These are phyloP conservation scores for Bipolaris cookei DNA, from an alignment of 2,329 filamentous ascomycete species.

Conservation along the genomic window DNA sequence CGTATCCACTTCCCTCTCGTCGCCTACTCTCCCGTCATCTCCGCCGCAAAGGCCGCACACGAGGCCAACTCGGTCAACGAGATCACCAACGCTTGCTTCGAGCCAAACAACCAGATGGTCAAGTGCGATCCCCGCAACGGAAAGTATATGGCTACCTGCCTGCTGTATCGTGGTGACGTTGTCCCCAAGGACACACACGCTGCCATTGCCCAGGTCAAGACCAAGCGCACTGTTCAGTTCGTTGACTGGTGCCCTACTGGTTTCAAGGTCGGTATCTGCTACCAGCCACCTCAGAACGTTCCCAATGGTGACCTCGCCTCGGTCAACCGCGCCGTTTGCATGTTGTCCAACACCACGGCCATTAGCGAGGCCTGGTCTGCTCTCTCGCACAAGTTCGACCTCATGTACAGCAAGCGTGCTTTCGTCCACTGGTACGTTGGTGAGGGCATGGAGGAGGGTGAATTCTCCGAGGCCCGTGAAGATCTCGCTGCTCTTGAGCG, in stretches of 20 bases:
- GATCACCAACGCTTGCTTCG: slow-evolving; percentile 99
- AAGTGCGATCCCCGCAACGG: slow-evolving; percentile 98
- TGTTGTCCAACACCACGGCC: slow-evolving; percentile 98
- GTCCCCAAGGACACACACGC: slow-evolving; percentile 94
- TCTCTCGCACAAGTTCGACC: slow-evolving; percentile 96
- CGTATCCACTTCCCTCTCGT: slow-evolving; percentile 99
- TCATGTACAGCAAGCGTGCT: slow-evolving; percentile 99
- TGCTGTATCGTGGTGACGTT: slow-evolving; percentile 98
- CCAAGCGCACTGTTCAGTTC: slow-evolving; percentile 98
- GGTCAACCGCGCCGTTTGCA: slow-evolving; percentile 98
- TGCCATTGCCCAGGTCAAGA: slow-evolving; percentile 95
- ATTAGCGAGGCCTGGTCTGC: slow-evolving; percentile 98
- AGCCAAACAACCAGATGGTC: slow-evolving; percentile 99
- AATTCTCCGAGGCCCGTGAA: slow-evolving; percentile 99
- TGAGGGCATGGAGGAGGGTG: slow-evolving; percentile 99
- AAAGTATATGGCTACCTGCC: slow-evolving; percentile 99
- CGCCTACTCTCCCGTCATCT: slow-evolving; percentile 93
- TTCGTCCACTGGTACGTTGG: slow-evolving; percentile 99
- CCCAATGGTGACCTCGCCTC: slow-evolving; percentile 97
- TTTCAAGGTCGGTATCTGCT: slow-evolving; percentile 99
- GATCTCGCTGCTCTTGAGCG: slow-evolving; percentile 97
- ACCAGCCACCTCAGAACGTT: slow-evolving; percentile 94
- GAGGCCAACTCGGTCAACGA: slow-evolving; percentile 98
- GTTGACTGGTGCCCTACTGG: slow-evolving; percentile 99
- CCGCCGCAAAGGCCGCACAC: slow-evolving; percentile 92